Evolutionary conservation across 202 grass and related monocot species (phyloP).

Genomic region (Miscanthus sacchariflorus): DNA sequence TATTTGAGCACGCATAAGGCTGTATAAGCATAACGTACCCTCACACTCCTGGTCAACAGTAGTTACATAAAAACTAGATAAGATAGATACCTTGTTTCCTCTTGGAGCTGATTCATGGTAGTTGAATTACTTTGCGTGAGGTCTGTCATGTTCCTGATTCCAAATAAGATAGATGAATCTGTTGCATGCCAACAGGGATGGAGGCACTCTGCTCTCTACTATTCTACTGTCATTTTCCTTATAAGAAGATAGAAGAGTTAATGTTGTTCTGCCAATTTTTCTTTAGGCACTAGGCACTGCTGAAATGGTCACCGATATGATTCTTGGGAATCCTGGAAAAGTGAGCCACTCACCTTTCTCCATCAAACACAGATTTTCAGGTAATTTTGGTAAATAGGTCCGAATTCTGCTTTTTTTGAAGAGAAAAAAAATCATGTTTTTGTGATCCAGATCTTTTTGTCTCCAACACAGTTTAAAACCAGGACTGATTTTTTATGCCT

Average conservation of each 20-base stretch:
- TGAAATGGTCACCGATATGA: constrained; percentile 95
- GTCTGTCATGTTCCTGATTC: constrained; percentile 2
- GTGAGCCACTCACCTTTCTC: constrained; percentile 77
- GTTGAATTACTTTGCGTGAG: constrained; percentile 22
- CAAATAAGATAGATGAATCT: constrained; percentile 29
- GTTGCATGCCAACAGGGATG: neutral
- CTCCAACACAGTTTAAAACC: constrained; percentile 23
- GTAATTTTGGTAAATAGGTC: constrained; percentile 46
- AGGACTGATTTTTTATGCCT: constrained; percentile 31
- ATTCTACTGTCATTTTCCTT: neutral
- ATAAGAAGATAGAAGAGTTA: constrained; percentile 34
- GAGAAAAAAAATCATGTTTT: neutral
- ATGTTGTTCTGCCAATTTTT: constrained; percentile 39
- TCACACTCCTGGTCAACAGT: neutral
- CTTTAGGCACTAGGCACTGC: constrained; percentile 89
- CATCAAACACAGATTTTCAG: constrained; percentile 76
- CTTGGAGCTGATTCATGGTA: constrained; percentile 14
- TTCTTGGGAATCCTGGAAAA: constrained; percentile 67
- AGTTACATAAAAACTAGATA: constrained; percentile 11
- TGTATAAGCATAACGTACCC: constrained; percentile 15
- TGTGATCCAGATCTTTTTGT: neutral
- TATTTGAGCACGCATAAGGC: neutral
- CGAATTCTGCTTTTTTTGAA: neutral
- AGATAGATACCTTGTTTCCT: neutral
- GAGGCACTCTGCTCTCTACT: constrained; percentile 16